A percentile compares a stretch with the other conserved stretches of the same genome.
Conservation (phyloP, 2,329 filamentous ascomycete species). For the Lasiodiplodia sp. region DNA sequence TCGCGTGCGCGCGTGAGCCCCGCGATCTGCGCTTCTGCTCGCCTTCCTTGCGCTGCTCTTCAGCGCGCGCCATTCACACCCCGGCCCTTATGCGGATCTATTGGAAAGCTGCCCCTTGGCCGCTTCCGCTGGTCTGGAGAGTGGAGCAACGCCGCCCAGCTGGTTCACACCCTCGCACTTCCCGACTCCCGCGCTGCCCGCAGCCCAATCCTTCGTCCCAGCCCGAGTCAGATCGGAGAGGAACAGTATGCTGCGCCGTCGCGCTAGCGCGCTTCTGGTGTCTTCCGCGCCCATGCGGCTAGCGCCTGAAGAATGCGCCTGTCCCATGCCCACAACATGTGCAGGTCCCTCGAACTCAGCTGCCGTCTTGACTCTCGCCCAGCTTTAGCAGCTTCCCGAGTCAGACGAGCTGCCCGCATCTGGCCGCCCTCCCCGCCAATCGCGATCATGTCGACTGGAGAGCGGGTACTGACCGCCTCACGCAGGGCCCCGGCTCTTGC, state of each 20-base stretch:
- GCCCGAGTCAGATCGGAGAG: conserved; percentile 4
- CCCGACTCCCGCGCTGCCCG: neutral
- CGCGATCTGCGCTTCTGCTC: conserved; percentile 10
- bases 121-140: conserved; percentile 10
- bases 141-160: conserved; percentile 11
- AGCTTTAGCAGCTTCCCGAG: neutral
- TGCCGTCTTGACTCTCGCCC: neutral
- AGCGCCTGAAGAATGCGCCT: neutral
- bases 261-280: neutral
- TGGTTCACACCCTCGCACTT: neutral
- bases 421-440: conserved; percentile 1
- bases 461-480: neutral
- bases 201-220: neutral
- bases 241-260: conserved; percentile 16
- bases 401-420: neutral
- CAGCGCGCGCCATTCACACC: neutral
- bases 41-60: conserved; percentile 15
- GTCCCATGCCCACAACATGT: conserved; percentile 14
- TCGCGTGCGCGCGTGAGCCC: conserved; percentile 23
- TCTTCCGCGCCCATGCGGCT: neutral
- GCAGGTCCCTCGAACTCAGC: conserved; percentile 16
- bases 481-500: neutral
- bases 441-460: neutral
- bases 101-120: conserved; percentile 4
- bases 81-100: conserved; percentile 23